A percentile compares a stretch with the other conserved stretches of the same genome.
Conservation (phyloP, 2,329 filamentous ascomycete species). For the Ophiostoma triangulosporum region DNA sequence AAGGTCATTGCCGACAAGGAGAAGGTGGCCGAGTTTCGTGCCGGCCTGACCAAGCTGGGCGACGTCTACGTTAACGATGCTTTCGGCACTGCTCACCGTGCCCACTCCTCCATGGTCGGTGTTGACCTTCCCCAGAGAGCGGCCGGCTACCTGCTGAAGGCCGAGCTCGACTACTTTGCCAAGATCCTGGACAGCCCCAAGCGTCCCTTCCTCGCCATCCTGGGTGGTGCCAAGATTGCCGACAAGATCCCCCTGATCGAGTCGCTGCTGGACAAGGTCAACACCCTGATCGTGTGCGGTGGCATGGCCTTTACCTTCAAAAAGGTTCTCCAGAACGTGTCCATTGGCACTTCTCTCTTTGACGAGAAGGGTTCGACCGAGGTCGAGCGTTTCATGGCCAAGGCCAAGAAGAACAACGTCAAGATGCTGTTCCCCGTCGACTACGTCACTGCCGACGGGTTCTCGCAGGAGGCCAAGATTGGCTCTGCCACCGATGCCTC, state of each 20-base stretch:
- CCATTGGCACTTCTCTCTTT: constrained; percentile 84
- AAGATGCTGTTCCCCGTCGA: constrained; percentile 89
- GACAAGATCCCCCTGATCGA: constrained; percentile 99
- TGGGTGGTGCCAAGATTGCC: constrained; percentile 94
- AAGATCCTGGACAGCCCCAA: constrained; percentile 87
- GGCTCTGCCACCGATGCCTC: constrained; percentile 72
- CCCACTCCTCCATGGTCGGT: constrained; percentile 98
- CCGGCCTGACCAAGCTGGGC: constrained; percentile 84
- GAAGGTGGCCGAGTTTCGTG: constrained; percentile 85
- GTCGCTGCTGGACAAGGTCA: constrained; percentile 95
- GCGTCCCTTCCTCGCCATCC: constrained; percentile 95
- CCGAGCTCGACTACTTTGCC: constrained; percentile 99
- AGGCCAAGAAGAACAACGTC: constrained; percentile 93
- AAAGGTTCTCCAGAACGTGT: constrained; percentile 86
- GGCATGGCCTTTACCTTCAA: constrained; percentile 99
- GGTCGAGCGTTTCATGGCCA: constrained; percentile 73
- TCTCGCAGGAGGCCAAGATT: constrained; percentile 68
- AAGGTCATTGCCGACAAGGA: constrained; percentile 60
- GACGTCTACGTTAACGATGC: constrained; percentile 98
- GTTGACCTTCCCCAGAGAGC: constrained; percentile 93
- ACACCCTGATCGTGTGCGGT: constrained; percentile 92
- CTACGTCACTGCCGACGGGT: constrained; percentile 94
- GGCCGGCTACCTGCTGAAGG: constrained; percentile 98
- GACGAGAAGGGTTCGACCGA: constrained; percentile 91
- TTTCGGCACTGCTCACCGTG: constrained; percentile 95